Percentiles rank a stretch among this genome's conserved stretches.
Evolutionary conservation across 2,329 filamentous ascomycete genomes (phyloP).

Genomic region (Aspergillus floridensis): DNA sequence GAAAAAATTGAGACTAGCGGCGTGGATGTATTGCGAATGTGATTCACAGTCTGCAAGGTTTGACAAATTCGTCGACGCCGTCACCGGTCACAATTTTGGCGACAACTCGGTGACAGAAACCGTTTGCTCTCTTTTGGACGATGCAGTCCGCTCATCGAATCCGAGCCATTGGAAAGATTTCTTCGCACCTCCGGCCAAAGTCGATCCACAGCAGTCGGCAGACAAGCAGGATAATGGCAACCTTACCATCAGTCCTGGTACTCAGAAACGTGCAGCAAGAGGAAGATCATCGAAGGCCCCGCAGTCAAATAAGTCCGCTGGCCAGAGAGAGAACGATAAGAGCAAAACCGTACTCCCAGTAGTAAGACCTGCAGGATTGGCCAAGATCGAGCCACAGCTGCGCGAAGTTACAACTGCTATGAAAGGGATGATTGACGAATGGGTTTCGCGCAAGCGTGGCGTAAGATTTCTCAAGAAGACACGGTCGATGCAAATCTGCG

Average conservation of each 20-base stretch:
- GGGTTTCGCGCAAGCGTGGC: conserved; percentile 21
- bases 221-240: background rate
- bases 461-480: conserved; percentile 25
- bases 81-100: conserved; percentile 30
- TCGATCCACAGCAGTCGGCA: background rate
- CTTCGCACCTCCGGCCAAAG: conserved; percentile 15
- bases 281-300: background rate
- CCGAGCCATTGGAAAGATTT: conserved; percentile 33
- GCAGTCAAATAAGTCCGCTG: background rate
- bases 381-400: conserved; percentile 20
- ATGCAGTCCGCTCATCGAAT: conserved; percentile 16
- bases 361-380: conserved; percentile 13
- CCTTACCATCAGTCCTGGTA: background rate
- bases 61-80: conserved; percentile 26
- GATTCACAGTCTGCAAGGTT: conserved; percentile 25
- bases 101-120: conserved; percentile 26
- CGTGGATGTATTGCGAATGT: conserved; percentile 30
- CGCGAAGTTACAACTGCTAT: conserved; percentile 19
- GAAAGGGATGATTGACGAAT: conserved; percentile 22
- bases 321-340: background rate
- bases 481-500: conserved; percentile 18
- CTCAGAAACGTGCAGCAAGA: background rate
- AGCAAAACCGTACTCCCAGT: background rate
- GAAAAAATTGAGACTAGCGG: conserved; percentile 26
- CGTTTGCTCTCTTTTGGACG: conserved; percentile 21